Base-by-base conservation (phyloP, 2,329 filamentous ascomycete species). In the Phaeophleospora eucalypticola region DNA sequence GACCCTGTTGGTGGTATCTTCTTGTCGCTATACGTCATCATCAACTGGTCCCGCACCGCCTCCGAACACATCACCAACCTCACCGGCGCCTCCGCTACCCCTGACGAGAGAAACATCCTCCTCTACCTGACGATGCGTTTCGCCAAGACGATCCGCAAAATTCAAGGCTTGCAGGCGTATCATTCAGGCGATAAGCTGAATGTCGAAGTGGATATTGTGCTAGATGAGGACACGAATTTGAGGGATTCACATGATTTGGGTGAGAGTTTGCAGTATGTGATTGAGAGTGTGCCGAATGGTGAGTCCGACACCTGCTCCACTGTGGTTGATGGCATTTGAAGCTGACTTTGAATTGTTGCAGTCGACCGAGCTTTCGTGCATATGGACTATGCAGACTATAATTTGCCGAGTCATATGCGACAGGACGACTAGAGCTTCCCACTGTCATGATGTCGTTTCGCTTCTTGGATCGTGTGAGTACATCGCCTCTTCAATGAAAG, bases 51-150 rank as follows among this genome's bases (percentile, higher is more conserved):
- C 18, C 69, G 76, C 41, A 91, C 86, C 0, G 86, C 84, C 0
- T 74, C 79, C 35, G 80, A 85, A 53, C 88, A 94, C 63, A 89
- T 93, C 62, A 82, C 85, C 62, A 88, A 91, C 60, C 71, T 93
- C 21, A 87, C 84, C 0, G 88, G 88, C 15, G 86, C 86, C 58
- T 86, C 86, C 0, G 87, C 87, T 4, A 82, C 83, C 1, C 83
- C 87, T 0, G 87, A 91, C 58, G 84, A 93, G 71, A 79, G 89
- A 21, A 95, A 93, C 63, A 80, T 95, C 38, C 69, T 95, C 17
- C 76, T 95, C 1, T 96, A 96, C 69, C 78, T 95, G 57, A 93
- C 89, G 1, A 95, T 95, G 86, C 85, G 90, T 16, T 95, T 95
- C 64, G 89, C 89, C 37, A 88, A 86, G 57, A 86, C 86, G 10